phyloP scores from a whole-genome alignment of 495 filamentous ascomycete species.

The Oidiodendron maius region DNA sequence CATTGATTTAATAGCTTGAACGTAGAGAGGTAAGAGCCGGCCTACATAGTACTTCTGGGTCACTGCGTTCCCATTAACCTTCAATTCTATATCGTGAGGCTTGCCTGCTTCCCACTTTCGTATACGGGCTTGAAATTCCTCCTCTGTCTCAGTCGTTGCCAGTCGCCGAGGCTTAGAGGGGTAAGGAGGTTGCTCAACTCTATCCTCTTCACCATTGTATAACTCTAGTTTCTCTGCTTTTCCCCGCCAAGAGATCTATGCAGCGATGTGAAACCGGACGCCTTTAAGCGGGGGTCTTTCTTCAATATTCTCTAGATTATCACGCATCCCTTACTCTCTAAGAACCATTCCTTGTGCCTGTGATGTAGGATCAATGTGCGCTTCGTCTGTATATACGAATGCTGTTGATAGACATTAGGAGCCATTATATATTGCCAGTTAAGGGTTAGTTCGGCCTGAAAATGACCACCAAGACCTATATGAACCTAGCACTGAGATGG shows the following conservation, averaged over 20 bases:
- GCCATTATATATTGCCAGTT: too few relatives aligned
- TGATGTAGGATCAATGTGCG: constrained; percentile 11
- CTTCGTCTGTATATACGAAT: constrained; percentile 11
- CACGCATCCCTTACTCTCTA: constrained; percentile 1
- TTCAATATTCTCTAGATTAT: constrained; percentile 10
- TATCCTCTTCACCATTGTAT: constrained; percentile 11
- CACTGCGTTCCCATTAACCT: constrained; percentile 11
- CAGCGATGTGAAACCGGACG: constrained; percentile 8
- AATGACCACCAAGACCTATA: too few relatives aligned
- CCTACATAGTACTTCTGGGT: constrained; percentile 14
- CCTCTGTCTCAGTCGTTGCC: neutral
- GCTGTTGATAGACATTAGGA: too few relatives aligned
- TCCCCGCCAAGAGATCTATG: constrained; percentile 3
- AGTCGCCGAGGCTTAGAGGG: constrained; percentile 9
- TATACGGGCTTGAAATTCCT: neutral
- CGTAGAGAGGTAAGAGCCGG: constrained; percentile 5
- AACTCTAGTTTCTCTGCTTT: constrained; percentile 10
- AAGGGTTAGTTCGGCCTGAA: too few relatives aligned
- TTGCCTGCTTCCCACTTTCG: constrained; percentile 4
- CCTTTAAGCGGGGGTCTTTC: too few relatives aligned
- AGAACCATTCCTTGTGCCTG: constrained; percentile 6
- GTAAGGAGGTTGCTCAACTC: neutral
- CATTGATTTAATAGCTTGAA: too few relatives aligned
- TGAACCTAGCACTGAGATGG: too few relatives aligned
- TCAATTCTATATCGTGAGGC: constrained; percentile 1